These are phyloP conservation scores for Phymatotrichopsis omnivora DNA, from an alignment of 2,329 filamentous ascomycete genomes.

Conservation along the genomic window DNA sequence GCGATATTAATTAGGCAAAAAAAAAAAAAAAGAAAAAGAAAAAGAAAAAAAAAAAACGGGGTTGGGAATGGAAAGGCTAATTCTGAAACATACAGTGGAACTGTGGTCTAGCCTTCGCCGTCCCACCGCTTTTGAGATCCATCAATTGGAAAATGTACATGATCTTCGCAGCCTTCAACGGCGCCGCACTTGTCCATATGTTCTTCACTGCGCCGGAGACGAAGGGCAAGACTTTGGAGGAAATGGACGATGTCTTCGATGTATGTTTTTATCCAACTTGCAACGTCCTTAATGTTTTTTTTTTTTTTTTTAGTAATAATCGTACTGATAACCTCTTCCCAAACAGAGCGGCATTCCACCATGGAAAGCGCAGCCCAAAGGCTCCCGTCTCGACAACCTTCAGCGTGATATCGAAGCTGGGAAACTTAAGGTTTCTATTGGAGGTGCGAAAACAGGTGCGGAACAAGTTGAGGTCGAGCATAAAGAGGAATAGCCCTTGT, in stretches of 20 bases:
- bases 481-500: no score
- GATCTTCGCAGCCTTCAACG: conserved; percentile 64
- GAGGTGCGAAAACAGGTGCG: no score
- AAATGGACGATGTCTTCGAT: conserved; percentile 64
- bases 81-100: conserved; percentile 37
- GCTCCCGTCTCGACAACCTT: conserved; percentile 41
- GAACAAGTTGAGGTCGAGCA: no score
- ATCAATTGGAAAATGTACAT: conserved; percentile 56
- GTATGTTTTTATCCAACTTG: conserved; percentile 22
- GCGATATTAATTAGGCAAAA: background rate
- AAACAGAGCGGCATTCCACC: conserved; percentile 42
- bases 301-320: conserved; percentile 31
- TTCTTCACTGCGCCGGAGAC: conserved; percentile 50
- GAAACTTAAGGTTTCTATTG: conserved; percentile 36
- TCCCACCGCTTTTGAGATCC: conserved; percentile 43
- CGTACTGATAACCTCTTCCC: background rate
- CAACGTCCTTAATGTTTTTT: background rate
- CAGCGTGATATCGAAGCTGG: conserved; percentile 43
- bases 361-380: conserved; percentile 43
- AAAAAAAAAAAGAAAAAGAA: no score
- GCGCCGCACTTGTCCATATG: conserved; percentile 57
- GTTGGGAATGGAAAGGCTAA: no score
- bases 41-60: no score
- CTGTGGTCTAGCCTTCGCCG: conserved; percentile 47
- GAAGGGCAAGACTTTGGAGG: conserved; percentile 59